phyloP scores from a whole-genome alignment of 179 eudicot genomes.

The Spinacia oleracea region DNA sequence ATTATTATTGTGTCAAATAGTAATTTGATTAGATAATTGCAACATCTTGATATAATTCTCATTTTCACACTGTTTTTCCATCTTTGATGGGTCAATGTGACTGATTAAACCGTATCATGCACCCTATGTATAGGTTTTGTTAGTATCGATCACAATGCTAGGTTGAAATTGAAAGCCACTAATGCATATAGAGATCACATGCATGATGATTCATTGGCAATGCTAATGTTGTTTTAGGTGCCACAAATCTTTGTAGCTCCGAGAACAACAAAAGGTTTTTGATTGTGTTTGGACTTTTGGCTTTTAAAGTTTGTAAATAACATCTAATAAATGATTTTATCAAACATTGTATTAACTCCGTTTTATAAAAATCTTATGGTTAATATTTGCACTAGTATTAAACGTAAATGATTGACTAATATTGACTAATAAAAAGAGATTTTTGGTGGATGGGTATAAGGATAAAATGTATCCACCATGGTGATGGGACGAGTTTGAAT shows the following conservation, averaged over 20 bases:
- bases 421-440: too few species aligned
- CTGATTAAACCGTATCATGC: background rate
- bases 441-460: too few species aligned
- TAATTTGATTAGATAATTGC: background rate
- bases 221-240: background rate
- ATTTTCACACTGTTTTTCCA: background rate
- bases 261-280: background rate
- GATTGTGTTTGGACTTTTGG: too few species aligned
- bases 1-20: background rate
- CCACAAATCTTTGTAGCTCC: background rate
- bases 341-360: too few species aligned
- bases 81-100: background rate
- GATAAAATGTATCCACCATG: too few species aligned
- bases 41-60: background rate
- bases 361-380: too few species aligned
- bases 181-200: slow-evolving; percentile 2
- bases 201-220: background rate
- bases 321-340: too few species aligned
- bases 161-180: background rate
- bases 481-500: too few species aligned
- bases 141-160: background rate
- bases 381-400: too few species aligned
- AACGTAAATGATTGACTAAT: too few species aligned
- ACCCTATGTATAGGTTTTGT: background rate
- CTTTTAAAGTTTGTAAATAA: too few species aligned